A percentile compares a stretch with the other conserved stretches of the same genome.
These are phyloP conservation scores for Drechslera avenae DNA, from an alignment of 2,329 filamentous ascomycete genomes.

Conservation along the genomic window DNA sequence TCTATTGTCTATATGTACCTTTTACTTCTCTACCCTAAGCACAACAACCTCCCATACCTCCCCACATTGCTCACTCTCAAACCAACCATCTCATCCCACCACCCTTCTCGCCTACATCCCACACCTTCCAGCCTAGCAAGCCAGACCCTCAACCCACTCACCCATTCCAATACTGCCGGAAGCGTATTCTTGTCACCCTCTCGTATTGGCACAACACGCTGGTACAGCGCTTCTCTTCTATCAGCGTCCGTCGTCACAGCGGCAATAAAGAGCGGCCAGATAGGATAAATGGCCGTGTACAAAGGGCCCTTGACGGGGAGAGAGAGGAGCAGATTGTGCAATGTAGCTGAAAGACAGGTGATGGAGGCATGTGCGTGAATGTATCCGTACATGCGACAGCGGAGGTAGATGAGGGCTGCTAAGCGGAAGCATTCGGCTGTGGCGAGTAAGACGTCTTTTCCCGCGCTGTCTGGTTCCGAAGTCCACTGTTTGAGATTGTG, in stretches of 20 bases:
- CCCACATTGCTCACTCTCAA: conserved; percentile 33
- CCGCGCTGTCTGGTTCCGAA: conserved; percentile 26
- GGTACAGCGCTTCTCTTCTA: conserved; percentile 39
- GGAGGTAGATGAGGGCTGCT: conserved; percentile 40
- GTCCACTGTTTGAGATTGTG: conserved; percentile 39
- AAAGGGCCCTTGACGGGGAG: conserved; percentile 40
- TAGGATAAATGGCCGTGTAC: conserved; percentile 41
- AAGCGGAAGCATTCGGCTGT: conserved; percentile 41
- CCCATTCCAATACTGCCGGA: conserved; percentile 36
- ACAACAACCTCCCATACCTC: conserved; percentile 19
- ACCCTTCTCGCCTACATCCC: conserved; percentile 27
- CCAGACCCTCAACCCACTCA: conserved; percentile 39
- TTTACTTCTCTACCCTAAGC: conserved; percentile 10
- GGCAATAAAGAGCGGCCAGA: conserved; percentile 43
- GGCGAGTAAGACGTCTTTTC: conserved; percentile 34
- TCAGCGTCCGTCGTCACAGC: conserved; percentile 40
- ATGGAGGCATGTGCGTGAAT: conserved; percentile 41
- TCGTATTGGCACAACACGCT: conserved; percentile 38
- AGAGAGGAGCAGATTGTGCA: conserved; percentile 31
- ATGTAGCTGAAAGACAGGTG: conserved; percentile 34
- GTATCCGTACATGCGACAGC: conserved; percentile 40
- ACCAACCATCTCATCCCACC: conserved; percentile 45
- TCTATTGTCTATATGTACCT: too few relatives aligned
- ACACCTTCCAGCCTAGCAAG: conserved; percentile 36
- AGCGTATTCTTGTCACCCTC: conserved; percentile 43